Evolutionary conservation across 805 yeast genomes (phyloP).

Genomic region (Diddensiella transvaalensis): DNA sequence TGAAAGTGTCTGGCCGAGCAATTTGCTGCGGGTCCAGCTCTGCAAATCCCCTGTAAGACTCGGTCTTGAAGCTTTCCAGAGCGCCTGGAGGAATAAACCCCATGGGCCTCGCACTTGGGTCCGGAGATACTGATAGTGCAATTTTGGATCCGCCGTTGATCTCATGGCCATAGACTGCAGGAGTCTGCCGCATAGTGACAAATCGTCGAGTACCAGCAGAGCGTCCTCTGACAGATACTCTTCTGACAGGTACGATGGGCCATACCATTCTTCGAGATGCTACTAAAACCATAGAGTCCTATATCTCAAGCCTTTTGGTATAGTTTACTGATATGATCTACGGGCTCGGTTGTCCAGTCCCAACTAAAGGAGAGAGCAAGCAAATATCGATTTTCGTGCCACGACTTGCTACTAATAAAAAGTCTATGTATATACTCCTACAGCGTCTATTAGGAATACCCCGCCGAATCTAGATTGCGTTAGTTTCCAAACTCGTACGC

Average conservation of each 20-base stretch:
- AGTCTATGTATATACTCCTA: constrained; percentile 43
- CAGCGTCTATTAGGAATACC: constrained; percentile 41
- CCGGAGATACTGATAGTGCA: constrained; percentile 23
- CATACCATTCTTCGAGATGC: too few relatives aligned
- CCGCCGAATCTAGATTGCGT: constrained; percentile 33
- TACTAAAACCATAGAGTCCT: neutral
- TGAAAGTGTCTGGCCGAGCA: constrained; percentile 8
- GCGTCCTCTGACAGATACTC: too few relatives aligned
- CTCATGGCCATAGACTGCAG: constrained; percentile 16
- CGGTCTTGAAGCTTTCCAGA: constrained; percentile 1
- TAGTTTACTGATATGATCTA: too few relatives aligned
- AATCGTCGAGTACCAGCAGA: neutral
- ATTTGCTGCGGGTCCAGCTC: neutral
- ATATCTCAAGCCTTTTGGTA: neutral
- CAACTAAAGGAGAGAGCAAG: too few relatives aligned
- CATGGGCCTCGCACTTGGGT: constrained; percentile 23
- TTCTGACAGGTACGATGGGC: too few relatives aligned
- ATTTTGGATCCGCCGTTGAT: neutral
- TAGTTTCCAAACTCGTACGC: neutral
- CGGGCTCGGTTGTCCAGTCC: too few relatives aligned
- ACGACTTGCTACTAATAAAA: too few relatives aligned
- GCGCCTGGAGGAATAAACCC: constrained; percentile 23
- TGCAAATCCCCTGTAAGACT: constrained; percentile 3
- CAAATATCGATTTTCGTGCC: too few relatives aligned
- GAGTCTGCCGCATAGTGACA: constrained; percentile 8